Evolutionary conservation across 192 early-diverging fungal species (phyloP), one percentile per base, ranked within the genome.

Genomic region (Coemansia sp.): DNA sequence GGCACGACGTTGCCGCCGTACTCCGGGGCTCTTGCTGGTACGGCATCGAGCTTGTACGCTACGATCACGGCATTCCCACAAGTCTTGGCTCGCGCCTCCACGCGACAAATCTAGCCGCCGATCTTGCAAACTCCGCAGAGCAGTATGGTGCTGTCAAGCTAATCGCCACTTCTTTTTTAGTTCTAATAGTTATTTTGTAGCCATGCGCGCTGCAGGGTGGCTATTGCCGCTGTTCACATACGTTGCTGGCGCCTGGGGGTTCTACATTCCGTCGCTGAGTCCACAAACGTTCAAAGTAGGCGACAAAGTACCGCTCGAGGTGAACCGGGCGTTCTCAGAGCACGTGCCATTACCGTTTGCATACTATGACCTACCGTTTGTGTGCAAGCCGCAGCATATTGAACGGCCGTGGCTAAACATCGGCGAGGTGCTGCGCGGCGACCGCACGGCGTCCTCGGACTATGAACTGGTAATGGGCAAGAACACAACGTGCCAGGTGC

Each of bases 241-340:
- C 10, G 42, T 48, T 19, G 23, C 44, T 2, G 34, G n/a, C 26
- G 70, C 53, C 2, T 19, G 34, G 1, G 75, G 61, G 8, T 70
- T 74, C 49, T 74, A 74, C 63, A 65, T 79, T 21, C 77, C 77
- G 5, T 69, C 77, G 25, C 57, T 74, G 30, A 64, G 77, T 22
- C 67, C 67, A 14, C 55, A 59, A 40, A 54, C 64, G 8, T 74
- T 70, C 55, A 56, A 62, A 6, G 42, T 70, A 7, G 81, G 78
- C 7, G 83, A 86, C 25, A 23, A 42, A 4, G 80, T 90, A 32
- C 81, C 84, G 2, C 47, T 90, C 0, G 75, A 75, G 25, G 82
- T 87, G 2, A 87, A 87, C 58, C 88, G 86, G 44, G 79, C 84
- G 36, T 86, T 80, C 46, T 87, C 88, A 15, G 75, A 85, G 55